These are phyloP conservation scores for Allium sativum DNA, from an alignment of 106 monocot species.

Conservation along the genomic window DNA sequence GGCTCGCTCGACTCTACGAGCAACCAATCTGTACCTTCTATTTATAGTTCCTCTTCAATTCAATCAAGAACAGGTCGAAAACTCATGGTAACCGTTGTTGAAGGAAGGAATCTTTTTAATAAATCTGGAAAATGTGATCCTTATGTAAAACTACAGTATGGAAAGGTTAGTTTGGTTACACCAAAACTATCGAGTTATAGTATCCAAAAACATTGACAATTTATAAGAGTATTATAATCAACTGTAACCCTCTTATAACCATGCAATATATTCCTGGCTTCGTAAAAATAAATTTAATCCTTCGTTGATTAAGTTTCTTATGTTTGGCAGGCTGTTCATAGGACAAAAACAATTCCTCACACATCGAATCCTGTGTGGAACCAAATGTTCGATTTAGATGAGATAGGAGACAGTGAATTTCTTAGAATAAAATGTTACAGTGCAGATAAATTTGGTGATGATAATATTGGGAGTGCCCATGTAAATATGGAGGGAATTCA, in stretches of 20 bases:
- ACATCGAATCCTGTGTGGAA: slow-evolving; percentile 60
- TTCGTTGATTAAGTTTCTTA: neutral
- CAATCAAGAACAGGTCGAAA: slow-evolving; percentile 68
- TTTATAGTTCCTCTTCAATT: slow-evolving; percentile 19
- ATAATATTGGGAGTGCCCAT: slow-evolving; percentile 67
- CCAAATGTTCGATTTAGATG: slow-evolving; percentile 76
- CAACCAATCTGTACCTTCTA: slow-evolving; percentile 23
- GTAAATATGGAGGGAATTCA: slow-evolving; percentile 70
- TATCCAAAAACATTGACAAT: too few species aligned
- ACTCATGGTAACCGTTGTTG: slow-evolving; percentile 57
- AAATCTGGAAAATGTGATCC: slow-evolving; percentile 82
- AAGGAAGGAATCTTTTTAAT: slow-evolving; percentile 46
- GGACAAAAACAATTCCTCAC: slow-evolving; percentile 60
- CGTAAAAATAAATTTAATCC: neutral
- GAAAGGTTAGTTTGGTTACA: slow-evolving; percentile 50
- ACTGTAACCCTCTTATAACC: neutral
- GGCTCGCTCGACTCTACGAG: slow-evolving; percentile 20
- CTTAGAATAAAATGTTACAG: slow-evolving; percentile 74
- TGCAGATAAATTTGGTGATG: slow-evolving; percentile 75
- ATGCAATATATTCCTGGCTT: too few species aligned
- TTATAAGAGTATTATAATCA: neutral
- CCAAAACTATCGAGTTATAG: too few species aligned
- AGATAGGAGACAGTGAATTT: slow-evolving; percentile 75
- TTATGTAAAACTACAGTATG: slow-evolving; percentile 81
- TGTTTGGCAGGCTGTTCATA: slow-evolving; percentile 40